phyloP scores from a whole-genome alignment of 2,329 filamentous ascomycete species.

The Cladophialophora exuberans region DNA sequence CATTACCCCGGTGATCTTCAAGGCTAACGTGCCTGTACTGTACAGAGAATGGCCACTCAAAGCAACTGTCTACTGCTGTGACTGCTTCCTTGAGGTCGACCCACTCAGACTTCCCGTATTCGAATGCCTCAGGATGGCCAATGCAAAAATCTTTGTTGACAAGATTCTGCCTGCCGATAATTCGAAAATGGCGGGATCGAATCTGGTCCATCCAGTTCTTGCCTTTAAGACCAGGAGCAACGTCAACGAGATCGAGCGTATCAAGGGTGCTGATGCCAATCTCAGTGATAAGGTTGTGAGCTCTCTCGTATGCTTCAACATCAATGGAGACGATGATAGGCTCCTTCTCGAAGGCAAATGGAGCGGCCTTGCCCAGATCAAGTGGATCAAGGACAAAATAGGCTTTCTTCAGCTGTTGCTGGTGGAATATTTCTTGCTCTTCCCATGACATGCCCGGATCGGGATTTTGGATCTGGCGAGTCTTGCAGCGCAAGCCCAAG shows the following conservation, averaged over 20 bases:
- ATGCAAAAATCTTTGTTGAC: conserved; percentile 69
- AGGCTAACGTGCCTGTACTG: conserved; percentile 31
- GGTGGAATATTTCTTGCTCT: conserved; percentile 33
- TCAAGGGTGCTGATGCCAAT: conserved; percentile 83
- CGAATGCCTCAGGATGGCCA: conserved; percentile 79
- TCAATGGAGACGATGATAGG: conserved; percentile 79
- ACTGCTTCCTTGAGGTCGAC: conserved; percentile 52
- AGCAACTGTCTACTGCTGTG: conserved; percentile 55
- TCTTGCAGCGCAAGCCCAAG: conserved; percentile 65
- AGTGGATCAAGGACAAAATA: conserved; percentile 40
- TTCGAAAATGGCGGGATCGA: conserved; percentile 73
- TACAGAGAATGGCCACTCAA: conserved; percentile 59
- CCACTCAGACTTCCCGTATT: conserved; percentile 64
- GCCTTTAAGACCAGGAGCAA: conserved; percentile 65
- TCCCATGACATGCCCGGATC: conserved; percentile 33
- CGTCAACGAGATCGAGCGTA: conserved; percentile 59
- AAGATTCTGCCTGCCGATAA: conserved; percentile 68
- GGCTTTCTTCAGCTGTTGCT: conserved; percentile 33
- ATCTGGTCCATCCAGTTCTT: conserved; percentile 70
- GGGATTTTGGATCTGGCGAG: conserved; percentile 18
- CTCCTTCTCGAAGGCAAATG: conserved; percentile 55
- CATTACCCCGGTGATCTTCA: conserved; percentile 12
- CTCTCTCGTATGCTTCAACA: conserved; percentile 76
- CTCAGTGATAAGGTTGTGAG: conserved; percentile 73
- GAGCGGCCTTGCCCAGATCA: conserved; percentile 50